Conservation (phyloP, 345 rosid species). For the Lepidium africanum region DNA sequence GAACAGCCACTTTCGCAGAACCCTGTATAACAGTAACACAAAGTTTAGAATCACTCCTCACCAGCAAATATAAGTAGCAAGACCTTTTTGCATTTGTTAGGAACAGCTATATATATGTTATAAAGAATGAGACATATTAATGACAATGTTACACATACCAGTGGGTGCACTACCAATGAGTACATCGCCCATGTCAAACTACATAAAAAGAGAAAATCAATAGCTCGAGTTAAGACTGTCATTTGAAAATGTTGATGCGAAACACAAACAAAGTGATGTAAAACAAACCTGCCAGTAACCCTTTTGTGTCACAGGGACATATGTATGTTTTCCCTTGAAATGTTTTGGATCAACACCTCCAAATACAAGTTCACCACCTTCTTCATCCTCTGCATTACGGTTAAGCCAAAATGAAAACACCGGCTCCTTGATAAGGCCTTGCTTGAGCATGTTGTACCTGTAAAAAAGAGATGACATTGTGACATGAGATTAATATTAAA, state of each 20-base stretch:
- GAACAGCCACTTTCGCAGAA: conserved; percentile 65
- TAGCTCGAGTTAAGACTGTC: conserved; percentile 1
- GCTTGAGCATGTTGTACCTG: conserved; percentile 87
- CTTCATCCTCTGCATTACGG: conserved; percentile 64
- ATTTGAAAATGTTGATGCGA: not conserved
- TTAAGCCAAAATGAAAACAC: conserved; percentile 97
- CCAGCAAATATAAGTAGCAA: not conserved
- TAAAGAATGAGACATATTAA: not conserved
- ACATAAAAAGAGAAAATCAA: not conserved
- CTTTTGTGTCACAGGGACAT: conserved; percentile 79
- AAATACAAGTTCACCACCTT: conserved; percentile 91
- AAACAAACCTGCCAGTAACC: conserved; percentile 95
- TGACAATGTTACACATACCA: conserved; percentile 46
- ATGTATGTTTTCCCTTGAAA: conserved; percentile 81
- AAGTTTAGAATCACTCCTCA: conserved; percentile 8
- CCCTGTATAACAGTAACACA: conserved; percentile 40
- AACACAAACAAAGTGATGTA: conserved; percentile 3
- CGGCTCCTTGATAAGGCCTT: conserved; percentile 75
- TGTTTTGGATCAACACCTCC: conserved; percentile 89
- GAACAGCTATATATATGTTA: not conserved
- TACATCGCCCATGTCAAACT: conserved; percentile 97
- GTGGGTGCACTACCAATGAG: conserved; percentile 64
- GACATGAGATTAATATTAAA: conserved; percentile 1
- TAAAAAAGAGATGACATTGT: not conserved
- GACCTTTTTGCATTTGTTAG: not conserved